Evolutionary conservation across 2,329 filamentous ascomycete genomes (phyloP), one percentile per base, ranked within the genome.

Genomic region (Fusarium multiceps): DNA sequence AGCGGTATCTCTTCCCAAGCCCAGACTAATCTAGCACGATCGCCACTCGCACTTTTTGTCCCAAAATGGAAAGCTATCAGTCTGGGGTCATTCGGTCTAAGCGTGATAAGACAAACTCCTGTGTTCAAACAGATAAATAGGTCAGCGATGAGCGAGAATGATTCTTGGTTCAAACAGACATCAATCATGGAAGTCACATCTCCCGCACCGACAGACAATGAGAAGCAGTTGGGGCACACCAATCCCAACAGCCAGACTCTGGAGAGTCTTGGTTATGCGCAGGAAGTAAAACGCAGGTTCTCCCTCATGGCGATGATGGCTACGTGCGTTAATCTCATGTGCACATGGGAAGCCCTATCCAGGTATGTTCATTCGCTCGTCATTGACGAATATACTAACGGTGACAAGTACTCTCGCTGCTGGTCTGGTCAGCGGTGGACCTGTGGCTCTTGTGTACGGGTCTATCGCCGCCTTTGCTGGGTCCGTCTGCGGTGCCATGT

Each of bases 321-420:
- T 2, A 34, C 59, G 4, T 64, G 57, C 3, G 66, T 69, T 1
- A 64, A 51, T 6, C 21, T 69, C 12, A 72, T 72, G 69, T 59
- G 68, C 2, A 72, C 69, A 18, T 72, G 69, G 69, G 69, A 72
- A 55, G 69, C 70, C 10, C 8, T 72, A 5, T 72, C 62, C 32
- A 72, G 68, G 69, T 69, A 42, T 8, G 42, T 7, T 16, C 3
- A 9, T 16, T 16, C 4, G 3, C 16, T 18, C 4, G 1, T 27
- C 8, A 4, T 18, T 14, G 23, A 25, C 18, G 4, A 21, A 21
- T 21, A 21, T 21, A 21, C 21, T 21, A 21, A 21, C 13, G 12
- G 1, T 2, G 4, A 13, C 13, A 72, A 72, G 70, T 30, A 66
- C 69, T 27, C 59, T 72, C 6, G 64, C 60, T n/a, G 43, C 69